Evolutionary conservation across 805 yeast genomes (phyloP), one percentile per base, ranked within the genome.

Genomic region (Saccharomycopsis lassenensis): DNA sequence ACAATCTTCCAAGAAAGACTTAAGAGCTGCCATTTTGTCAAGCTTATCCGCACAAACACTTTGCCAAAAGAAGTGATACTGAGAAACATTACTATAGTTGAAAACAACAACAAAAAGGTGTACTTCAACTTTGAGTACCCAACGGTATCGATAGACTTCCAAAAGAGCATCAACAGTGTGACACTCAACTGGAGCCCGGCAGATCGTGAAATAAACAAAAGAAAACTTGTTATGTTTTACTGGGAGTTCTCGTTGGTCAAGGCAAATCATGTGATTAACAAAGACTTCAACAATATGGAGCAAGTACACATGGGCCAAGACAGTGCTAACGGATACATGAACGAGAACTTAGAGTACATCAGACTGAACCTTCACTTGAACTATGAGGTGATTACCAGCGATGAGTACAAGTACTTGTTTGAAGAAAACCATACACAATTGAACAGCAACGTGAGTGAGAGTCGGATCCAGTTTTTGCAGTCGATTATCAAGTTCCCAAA

Each of bases 201-300:
- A 26, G 77, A 71, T 42, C 46, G 51, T 31, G 43, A 45, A 15
- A 20, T 11, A 16, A 49, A 52, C n/a, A 58, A 59, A 32, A 51
- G 77, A 24, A 51, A 75, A 26, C 57, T 71, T 24, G 73, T 71
- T 5, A 49, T 54, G 33, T 65, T 71, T 46, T 54, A 56, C 10
- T 62, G 69, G 46, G 38, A 43, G 21, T 43, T 40, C 21, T 16
- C 31, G 6, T 24, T 43, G 5, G 29, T 34, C 10, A 40, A 33
- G 39, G 45, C 45, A 11, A 61, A 59, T 38, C 43, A 46, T 7
- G 48, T 57, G 35, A 41, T 56, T 35, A 39, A 54, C 44, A 46
- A 30, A n/a, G 21, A n/a, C 14, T 50, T 61, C 33, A 16, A 16
- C 12, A 20, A 17, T 28, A n/a, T 22, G n/a, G 28, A 11, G 11